Percentiles rank a stretch among this genome's conserved stretches.
Conservation (phyloP, 768 basidiomycete species). For the Mycena polygramma region DNA sequence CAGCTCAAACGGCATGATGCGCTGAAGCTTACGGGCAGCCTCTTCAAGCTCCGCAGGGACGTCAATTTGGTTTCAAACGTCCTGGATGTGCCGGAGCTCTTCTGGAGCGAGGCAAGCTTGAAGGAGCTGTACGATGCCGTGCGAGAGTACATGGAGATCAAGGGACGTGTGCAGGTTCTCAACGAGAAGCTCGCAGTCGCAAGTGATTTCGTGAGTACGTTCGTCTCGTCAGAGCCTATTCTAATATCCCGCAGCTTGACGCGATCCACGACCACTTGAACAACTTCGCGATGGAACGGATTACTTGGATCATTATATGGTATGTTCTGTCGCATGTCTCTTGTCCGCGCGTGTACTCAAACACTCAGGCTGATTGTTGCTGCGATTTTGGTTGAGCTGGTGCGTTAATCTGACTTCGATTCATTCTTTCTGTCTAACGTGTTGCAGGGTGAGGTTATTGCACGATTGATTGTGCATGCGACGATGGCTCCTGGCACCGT, state of each 20-base stretch:
- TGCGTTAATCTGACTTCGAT: constrained; percentile 47
- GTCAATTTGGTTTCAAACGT: constrained; percentile 95
- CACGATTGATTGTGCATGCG: constrained; percentile 80
- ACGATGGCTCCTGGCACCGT: constrained; percentile 48
- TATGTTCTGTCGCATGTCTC: constrained; percentile 43
- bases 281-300: constrained; percentile 89
- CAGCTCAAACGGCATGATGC: constrained; percentile 85
- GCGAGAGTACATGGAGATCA: constrained; percentile 95
- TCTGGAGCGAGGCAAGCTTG: constrained; percentile 94
- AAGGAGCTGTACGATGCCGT: constrained; percentile 93
- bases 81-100: constrained; percentile 92
- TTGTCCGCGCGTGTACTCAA: constrained; percentile 17
- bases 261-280: constrained; percentile 96
- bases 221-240: background rate
- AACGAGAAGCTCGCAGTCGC: constrained; percentile 92
- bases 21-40: constrained; percentile 84
- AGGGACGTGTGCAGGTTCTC: constrained; percentile 81
- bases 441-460: constrained; percentile 82
- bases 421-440: constrained; percentile 8
- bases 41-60: constrained; percentile 91
- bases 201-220: constrained; percentile 82
- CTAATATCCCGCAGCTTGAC: constrained; percentile 69
- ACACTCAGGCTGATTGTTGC: constrained; percentile 84
- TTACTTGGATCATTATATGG: constrained; percentile 74
- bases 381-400: constrained; percentile 90